Evolutionary conservation across 1,139 yeast genomes (phyloP), one percentile per base, ranked within the genome.

Genomic region (Sugiyamaella neomexicana): DNA sequence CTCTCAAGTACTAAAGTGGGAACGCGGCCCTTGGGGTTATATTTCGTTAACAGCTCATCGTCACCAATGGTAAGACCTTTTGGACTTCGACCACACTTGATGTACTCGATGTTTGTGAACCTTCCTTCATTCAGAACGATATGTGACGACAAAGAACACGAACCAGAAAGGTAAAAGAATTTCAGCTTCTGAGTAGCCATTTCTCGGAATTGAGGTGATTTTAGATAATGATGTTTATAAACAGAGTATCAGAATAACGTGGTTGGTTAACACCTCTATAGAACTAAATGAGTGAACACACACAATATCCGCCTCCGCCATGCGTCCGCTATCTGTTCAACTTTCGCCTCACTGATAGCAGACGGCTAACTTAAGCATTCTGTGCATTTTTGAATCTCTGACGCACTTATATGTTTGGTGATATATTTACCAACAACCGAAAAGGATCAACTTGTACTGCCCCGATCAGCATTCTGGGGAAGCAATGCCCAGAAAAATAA

Each of bases 21-120:
- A 36, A 45, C 49, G 25, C 49, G 49, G 23, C 49, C 49, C 40
- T 45, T 45, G n/a, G 49, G 49, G 15, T 45, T 45, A 27, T 20
- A 25, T 9, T 45, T 27, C 34, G 34, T 32, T 12, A 45, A 45
- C 32, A 36, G 13, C 10, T 45, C 42, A 20, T 10, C 42, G n/a
- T 17, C 42, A 15, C 42, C 49, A 23, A 25, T 41, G 20, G 41
- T 36, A 6, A 34, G 8, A 7, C 49, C 49, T 25, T 45, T 34
- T 9, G 36, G 42, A 23, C 39, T 13, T 36, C 42, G n/a, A n/a
- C 42, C 34, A 36, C 39, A 37, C 40, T 45, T 45, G 20, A 36
- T 23, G n/a, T 36, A 45, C 20, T 45, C 40, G 13, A 45, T 41
- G 17, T 45, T 45, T 7, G n/a, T 16, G 34, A 45, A 36, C 17